These are phyloP conservation scores for Pythium guiyangense DNA, from an alignment of 352 stramenopile genomes.

Conservation along the genomic window DNA sequence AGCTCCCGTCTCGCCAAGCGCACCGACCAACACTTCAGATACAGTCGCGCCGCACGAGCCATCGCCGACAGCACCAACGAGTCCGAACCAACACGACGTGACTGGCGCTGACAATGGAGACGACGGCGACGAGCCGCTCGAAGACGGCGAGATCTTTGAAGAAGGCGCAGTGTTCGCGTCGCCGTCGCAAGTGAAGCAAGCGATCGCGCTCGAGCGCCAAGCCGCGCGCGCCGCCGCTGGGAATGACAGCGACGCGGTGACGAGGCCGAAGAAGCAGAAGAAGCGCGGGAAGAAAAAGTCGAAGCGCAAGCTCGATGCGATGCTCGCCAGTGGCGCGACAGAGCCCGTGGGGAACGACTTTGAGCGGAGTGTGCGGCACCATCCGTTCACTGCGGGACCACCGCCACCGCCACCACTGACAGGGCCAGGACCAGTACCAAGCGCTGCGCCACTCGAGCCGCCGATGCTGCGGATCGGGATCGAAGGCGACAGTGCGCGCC, in stretches of 20 bases:
- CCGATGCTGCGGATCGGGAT: neutral
- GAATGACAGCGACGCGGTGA: neutral
- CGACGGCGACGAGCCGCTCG: conserved; percentile 6
- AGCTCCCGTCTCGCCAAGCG: neutral
- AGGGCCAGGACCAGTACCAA: too few species aligned
- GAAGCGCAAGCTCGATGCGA: conserved; percentile 67
- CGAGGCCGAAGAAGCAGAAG: conserved; percentile 54
- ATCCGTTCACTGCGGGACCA: conserved; percentile 13
- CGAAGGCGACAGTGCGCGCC: neutral
- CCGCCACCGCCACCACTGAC: neutral
- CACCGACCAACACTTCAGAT: neutral
- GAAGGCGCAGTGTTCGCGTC: conserved; percentile 38
- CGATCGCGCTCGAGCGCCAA: conserved; percentile 28
- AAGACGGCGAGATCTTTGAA: conserved; percentile 77
- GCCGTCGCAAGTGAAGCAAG: conserved; percentile 29
- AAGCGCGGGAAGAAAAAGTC: conserved; percentile 74
- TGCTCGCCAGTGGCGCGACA: conserved; percentile 19
- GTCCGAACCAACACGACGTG: neutral
- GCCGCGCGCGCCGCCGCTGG: conserved; percentile 8
- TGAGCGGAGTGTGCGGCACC: conserved; percentile 31
- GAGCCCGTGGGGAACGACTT: conserved; percentile 16
- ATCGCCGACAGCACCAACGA: neutral
- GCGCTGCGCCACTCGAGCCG: neutral
- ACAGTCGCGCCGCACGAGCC: conserved; percentile 1
- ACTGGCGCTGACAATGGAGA: neutral